phyloP scores from a whole-genome alignment of 371 early-diverging fungal species.

The Coemansia sp. region DNA sequence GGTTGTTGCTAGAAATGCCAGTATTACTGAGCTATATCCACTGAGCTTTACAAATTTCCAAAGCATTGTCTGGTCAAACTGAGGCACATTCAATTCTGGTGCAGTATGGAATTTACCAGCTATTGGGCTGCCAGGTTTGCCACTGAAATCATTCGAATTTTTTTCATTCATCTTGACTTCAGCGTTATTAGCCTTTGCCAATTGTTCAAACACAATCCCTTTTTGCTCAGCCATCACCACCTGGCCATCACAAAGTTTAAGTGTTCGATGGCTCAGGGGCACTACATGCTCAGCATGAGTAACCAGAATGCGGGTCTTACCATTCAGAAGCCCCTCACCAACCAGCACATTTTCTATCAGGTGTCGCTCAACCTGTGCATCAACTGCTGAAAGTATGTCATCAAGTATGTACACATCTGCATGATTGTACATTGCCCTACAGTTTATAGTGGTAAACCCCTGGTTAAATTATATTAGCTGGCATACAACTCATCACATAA shows the following conservation, averaged over 20 bases:
- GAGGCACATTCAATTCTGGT: slow-evolving; percentile 22
- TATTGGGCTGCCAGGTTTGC: background rate
- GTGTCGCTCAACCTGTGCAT: background rate
- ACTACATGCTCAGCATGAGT: background rate
- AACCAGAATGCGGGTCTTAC: background rate
- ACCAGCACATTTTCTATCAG: background rate
- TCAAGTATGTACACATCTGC: background rate
- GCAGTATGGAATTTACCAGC: background rate
- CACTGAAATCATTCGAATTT: background rate
- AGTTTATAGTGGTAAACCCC: background rate
- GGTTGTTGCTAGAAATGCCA: background rate
- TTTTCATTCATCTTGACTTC: background rate
- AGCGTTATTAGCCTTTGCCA: background rate
- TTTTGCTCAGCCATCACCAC: background rate
- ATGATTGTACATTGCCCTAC: background rate
- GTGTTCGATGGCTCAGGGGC: background rate
- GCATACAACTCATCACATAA: background rate
- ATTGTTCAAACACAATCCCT: background rate
- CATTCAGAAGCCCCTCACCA: background rate
- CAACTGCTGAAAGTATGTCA: background rate
- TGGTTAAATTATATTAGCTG: background rate
- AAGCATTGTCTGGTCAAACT: slow-evolving; percentile 4
- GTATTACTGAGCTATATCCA: background rate
- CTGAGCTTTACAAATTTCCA: slow-evolving; percentile 12
- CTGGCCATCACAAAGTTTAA: background rate